Conservation (phyloP, 139 green algal genomes). For the Chlorella vulgaris region DNA sequence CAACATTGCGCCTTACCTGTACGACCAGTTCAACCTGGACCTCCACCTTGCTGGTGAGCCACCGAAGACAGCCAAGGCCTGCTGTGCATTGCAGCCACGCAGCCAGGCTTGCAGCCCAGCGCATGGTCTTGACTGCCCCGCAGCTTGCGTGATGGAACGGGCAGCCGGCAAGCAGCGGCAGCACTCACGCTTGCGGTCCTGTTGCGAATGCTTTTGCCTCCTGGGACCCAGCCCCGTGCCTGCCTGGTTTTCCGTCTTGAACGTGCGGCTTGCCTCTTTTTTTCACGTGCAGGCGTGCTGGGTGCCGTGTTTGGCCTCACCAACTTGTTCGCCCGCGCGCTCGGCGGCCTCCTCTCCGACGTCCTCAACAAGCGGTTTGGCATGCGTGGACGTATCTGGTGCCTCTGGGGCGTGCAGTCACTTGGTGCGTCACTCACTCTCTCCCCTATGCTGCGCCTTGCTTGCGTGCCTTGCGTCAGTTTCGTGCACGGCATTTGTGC, state of each 20-base stretch:
- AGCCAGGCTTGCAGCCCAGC: no score
- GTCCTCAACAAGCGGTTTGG: conserved; percentile 48
- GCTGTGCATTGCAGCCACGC: no score
- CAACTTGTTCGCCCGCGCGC: conserved; percentile 90
- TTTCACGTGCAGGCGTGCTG: conserved; percentile 60
- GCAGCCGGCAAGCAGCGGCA: no score
- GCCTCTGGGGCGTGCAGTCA: conserved; percentile 73
- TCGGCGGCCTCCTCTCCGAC: conserved; percentile 81
- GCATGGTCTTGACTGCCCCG: no score
- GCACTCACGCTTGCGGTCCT: no score
- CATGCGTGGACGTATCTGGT: conserved; percentile 81
- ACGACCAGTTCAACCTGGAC: conserved; percentile 58
- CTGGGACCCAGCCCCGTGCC: no score
- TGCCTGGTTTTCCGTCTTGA: not conserved
- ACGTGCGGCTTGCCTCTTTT: not conserved
- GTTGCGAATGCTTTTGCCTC: no score
- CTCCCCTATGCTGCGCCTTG: not conserved
- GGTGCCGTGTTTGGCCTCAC: conserved; percentile 85
- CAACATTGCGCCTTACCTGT: conserved; percentile 72
- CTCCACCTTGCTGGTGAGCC: conserved; percentile 46
- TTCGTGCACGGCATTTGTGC: no score
- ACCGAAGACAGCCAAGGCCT: no score
- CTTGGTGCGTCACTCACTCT: conserved; percentile 42
- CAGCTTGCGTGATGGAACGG: no score
- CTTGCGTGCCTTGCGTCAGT: no score